Base-by-base conservation (phyloP, 306 rosid species). In the Cicer judaicum region DNA sequence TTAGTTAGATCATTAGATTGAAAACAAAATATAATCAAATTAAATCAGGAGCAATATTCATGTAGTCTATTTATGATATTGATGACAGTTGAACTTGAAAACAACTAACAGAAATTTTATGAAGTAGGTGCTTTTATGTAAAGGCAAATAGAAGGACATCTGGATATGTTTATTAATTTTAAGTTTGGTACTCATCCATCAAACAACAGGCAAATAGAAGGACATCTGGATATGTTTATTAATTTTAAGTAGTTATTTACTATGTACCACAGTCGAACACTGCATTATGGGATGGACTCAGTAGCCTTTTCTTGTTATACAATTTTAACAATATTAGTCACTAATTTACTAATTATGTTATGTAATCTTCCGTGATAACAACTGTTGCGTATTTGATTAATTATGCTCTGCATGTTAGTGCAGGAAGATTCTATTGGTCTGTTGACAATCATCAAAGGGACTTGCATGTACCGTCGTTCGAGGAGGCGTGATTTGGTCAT, bases 401-500 rank as follows among this genome's bases (percentile, higher is more conserved):
- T 64, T 74, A 40, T 74, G 42, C 64, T 74, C 39, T 70, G 68
- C 77, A 19, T 74, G 86, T 44, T 82, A 66, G 74, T 83, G 69
- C 85, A 94, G 99, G 99, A 94, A 84, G 96, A 90, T 84, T 89
- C 92, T 63, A 63, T 90, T 82, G 87, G 88, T 72, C 81, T 94
- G 75, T 54, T 92, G 88, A 90, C 99, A 47, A 82, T 94, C 79
- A 89, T 94, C 78, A 90, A 81, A 86, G 84, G 95, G 42, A 87
- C 95, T 64, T 18, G 48, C 84, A 94, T 88, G 88, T 94, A 87
- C 61, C 96, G 97, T 39, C 83, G 55, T 62, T 78, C 96, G 48
- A 84, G 87, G 76, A 87, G 86, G 82, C 87, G 10, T 50, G 88
- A 89, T 85, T 34, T 41, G 62, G 76, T 88, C 82, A 76, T 46